Base-by-base conservation (phyloP, 2,329 filamentous ascomycete genomes). In the Beauveria rudraprayagi region DNA sequence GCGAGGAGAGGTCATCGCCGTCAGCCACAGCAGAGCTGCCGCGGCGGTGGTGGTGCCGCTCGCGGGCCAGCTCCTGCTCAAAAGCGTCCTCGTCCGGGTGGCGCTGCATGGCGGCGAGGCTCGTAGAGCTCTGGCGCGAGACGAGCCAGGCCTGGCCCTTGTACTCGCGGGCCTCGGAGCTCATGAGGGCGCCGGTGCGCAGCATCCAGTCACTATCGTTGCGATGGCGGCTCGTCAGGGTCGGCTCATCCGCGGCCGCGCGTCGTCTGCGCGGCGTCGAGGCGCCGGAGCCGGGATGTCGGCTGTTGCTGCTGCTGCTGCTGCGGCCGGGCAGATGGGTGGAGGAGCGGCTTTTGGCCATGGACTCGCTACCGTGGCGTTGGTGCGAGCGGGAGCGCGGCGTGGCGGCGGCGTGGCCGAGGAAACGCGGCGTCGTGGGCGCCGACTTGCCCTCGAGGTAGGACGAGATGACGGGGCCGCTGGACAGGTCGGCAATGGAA, bases 61-160 rank as follows among this genome's bases (percentile, higher is more conserved):
- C 80, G 44, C 78, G 76, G 14, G 76, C 78, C 24, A 82, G 71
- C 68, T 83, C 78, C 51, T 75, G 73, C 66, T 84, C 79, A 62
- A 81, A 77, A 11, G 75, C 78, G 63, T 81, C 80, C 44, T 84
- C 81, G 4, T 83, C 82, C 3, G 76, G 75, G 40, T 83, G 79
- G 8, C 73, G 75, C 34, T 37, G 34, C 68, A 80, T 71, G 26
- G 77, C 82, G 0, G 79, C 74, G 19, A 88, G 76, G 67, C 81
- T 86, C 9, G 84, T 88, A 1, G 85, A 87, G 69, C 84, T 87
- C 60, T 82, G 83, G 52, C 84, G 79, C 26, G 84, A 83, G n/a
- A 83, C 76, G 22, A 90, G 79, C 87, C 87, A 90, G 16, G 81
- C 75, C 71, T 89, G 86, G 16, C 87, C 87, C 72, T 89, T 89